Conservation (phyloP, 129 eudicot genomes). For the Escallonia rubra region DNA sequence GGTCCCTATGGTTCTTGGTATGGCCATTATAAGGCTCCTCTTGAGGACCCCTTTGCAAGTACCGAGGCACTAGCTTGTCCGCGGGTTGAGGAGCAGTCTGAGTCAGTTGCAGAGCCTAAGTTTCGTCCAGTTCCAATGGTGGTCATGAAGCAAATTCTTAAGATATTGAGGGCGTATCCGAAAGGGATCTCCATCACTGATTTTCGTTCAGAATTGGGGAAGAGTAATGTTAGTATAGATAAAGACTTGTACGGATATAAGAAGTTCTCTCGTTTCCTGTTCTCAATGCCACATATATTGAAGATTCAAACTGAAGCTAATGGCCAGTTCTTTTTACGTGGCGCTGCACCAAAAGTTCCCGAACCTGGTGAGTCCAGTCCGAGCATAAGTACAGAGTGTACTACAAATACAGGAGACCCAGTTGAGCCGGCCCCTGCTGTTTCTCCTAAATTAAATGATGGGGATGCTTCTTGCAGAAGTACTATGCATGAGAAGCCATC, state of each 20-base stretch:
- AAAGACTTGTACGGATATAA: slow-evolving; percentile 66
- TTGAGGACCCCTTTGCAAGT: slow-evolving; percentile 76
- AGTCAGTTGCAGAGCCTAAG: slow-evolving; percentile 31
- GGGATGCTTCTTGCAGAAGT: slow-evolving; percentile 9
- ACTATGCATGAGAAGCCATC: slow-evolving; percentile 19
- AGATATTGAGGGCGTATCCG: slow-evolving; percentile 47
- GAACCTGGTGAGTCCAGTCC: slow-evolving; percentile 15
- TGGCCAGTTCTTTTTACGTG: slow-evolving; percentile 35
- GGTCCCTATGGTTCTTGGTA: slow-evolving; percentile 93
- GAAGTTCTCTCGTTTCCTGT: slow-evolving; percentile 60
- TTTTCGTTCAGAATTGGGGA: slow-evolving; percentile 50
- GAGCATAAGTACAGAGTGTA: slow-evolving; percentile 11
- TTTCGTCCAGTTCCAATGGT: slow-evolving; percentile 55
- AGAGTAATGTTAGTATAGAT: slow-evolving; percentile 43
- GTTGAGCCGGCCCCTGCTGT: slow-evolving; percentile 18
- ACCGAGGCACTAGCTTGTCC: slow-evolving; percentile 26
- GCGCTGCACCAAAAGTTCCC: slow-evolving; percentile 27
- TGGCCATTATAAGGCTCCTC: slow-evolving; percentile 65
- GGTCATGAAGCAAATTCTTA: slow-evolving; percentile 41
- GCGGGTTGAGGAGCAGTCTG: slow-evolving; percentile 29
- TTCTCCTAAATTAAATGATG: slow-evolving; percentile 23
- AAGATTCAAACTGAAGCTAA: slow-evolving; percentile 37
- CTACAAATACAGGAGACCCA: slow-evolving; percentile 13
- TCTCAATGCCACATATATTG: slow-evolving; percentile 69
- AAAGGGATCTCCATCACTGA: slow-evolving; percentile 53